These are phyloP conservation scores for Cubamyces sp. DNA, from an alignment of 768 basidiomycete genomes.

Conservation along the genomic window DNA sequence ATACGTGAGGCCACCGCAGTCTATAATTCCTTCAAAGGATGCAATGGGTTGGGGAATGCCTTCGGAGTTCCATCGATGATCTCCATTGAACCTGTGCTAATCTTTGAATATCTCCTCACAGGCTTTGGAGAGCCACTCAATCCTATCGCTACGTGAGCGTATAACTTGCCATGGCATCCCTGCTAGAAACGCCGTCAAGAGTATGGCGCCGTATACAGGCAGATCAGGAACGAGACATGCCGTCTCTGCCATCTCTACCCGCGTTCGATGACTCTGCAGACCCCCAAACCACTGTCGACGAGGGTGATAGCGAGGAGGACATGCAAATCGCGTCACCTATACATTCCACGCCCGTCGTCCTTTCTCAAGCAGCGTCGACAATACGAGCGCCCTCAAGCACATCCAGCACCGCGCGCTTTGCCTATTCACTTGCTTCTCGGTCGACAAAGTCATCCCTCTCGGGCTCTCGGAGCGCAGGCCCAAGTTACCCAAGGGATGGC, in stretches of 20 bases:
- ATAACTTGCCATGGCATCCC: slow-evolving; percentile 28
- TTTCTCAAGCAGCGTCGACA: slow-evolving; percentile 53
- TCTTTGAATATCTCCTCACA: no score
- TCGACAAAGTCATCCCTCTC: slow-evolving; percentile 44
- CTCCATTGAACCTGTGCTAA: no score
- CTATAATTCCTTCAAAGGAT: no score
- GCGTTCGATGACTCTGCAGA: slow-evolving; percentile 66
- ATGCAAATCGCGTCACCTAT: slow-evolving; percentile 56
- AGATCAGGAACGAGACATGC: slow-evolving; percentile 74
- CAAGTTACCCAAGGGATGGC: slow-evolving; percentile 16
- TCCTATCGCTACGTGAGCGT: background rate
- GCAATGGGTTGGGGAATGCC: no score
- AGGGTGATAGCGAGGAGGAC: slow-evolving; percentile 41
- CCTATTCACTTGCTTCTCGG: slow-evolving; percentile 54
- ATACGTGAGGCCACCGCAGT: no score
- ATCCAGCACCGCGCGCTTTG: slow-evolving; percentile 53
- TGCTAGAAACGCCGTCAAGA: slow-evolving; percentile 77
- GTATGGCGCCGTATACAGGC: slow-evolving; percentile 85
- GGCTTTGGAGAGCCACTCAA: no score
- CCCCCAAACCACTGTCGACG: slow-evolving; percentile 45
- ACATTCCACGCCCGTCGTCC: slow-evolving; percentile 60
- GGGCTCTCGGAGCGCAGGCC: slow-evolving; percentile 23
- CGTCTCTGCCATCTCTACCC: slow-evolving; percentile 80
- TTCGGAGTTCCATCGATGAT: no score
- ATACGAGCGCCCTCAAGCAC: slow-evolving; percentile 56